Evolutionary conservation across 1,139 yeast genomes (phyloP), one percentile per base, ranked within the genome.

Genomic region (Taphrina confusa): DNA sequence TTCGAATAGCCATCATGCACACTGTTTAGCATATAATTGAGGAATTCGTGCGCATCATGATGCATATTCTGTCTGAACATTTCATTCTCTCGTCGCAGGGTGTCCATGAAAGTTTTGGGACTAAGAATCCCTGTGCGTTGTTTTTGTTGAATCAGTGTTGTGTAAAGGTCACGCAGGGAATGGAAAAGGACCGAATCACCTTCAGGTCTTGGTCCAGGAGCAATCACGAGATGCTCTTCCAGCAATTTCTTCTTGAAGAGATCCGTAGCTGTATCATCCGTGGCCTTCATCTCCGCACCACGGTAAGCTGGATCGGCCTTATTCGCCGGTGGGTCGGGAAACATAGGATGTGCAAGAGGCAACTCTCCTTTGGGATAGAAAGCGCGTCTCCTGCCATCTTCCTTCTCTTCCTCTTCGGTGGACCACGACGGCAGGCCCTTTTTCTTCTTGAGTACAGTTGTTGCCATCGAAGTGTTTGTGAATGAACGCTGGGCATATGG

Each of bases 1-100:
- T 44, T 70, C 61, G 81, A 83, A 31, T 87, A 73, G 36, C 81
- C 78, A 66, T 92, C 98, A 62, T 90, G 82, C 30, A 88, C 81
- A 65, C 84, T 87, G 72, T 92, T 92, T 58, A 92, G 77, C 66
- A 91, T 73, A 69, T 88, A 91, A 71, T 91, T 91, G 70, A 90
- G 80, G 72, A 92, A 92, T 72, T 92, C 98, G 73, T 92, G 98
- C 1, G 98, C 97, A 76, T 92, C 98, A 70, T 92, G 98, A 72
- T 92, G 98, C 96, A 91, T 90, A 57, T 87, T 84, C 63, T 90
- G 87, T 64, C 96, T 78, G 71, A 92, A 92, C 60, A 56, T 56
- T 25, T 47, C 60, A 71, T 92, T 92, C 68, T 88, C 90, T 61
- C 81, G 82, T 71, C 90, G 90, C 59, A 91, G 76, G 57, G 85